Base-by-base conservation (phyloP, 805 yeast species). In the Nakazawaea ambrosiae region DNA sequence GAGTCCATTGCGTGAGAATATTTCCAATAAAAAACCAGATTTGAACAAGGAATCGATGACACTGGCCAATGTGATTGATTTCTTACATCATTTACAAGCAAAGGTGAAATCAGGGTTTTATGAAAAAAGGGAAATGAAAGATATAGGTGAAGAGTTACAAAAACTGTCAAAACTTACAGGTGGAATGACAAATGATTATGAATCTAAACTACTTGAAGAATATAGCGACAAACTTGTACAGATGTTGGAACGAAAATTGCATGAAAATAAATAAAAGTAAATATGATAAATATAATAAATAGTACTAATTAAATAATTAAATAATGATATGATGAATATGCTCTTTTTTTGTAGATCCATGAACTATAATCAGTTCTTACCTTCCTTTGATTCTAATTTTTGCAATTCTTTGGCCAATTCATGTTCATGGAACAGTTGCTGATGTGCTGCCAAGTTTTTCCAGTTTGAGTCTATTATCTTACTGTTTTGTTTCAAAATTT, bases 401-500 rank as follows among this genome's bases (percentile, higher is more conserved):
- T 51, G 3, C 17, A 33, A 38, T 36, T 54, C 58, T 14, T 45
- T 44, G 18, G 45, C 41, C 35, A 56, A 40, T 31, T 49, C 51
- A 14, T 20, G 11, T 6, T 29, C 20, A 17, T 44, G 37, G 2
- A 46, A 41, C 18, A 54, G 40, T 51, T 51, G 31, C 8, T 45
- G 39, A 9, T 44, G 33, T 2, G 28, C 31, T 19, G 47, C 43
- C 33, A 49, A 40, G 24, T 44, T 28, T 4, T 48, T 41, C 66
- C 73, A 63, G 39, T 65, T 62, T 22, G 54, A 57, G 32, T 68
- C 71, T 8, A 68, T 73, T 31, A 66, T 66, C 34, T 57, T 55
- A 3, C 77, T 75, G 45, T 75, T 58, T 8, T 65, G 46, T 50
- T 74, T 71, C 45, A 84, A 63, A 12, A 61, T 62, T 28, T 63